Percentiles rank a stretch among this genome's conserved stretches.
Conservation (phyloP, 768 basidiomycete genomes). For the Cyclocybe aegerita region DNA sequence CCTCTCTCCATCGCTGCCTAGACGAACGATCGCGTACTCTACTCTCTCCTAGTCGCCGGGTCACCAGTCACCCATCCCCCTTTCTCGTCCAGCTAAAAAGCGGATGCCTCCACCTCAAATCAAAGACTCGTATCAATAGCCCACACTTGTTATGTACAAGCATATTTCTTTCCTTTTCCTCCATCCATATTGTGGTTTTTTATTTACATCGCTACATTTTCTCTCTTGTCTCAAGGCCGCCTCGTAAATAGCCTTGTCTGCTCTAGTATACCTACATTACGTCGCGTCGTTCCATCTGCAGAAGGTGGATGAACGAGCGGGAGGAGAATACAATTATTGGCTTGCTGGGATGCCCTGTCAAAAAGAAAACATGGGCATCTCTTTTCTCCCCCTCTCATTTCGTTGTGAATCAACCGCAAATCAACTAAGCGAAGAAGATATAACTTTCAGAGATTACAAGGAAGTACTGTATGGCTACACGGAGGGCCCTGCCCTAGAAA, state of each 20-base stretch:
- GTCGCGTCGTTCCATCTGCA: conserved; percentile 6
- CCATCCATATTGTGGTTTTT: neutral
- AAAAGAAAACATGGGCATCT: conserved; percentile 14
- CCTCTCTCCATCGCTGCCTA: conserved; percentile 46
- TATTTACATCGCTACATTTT: neutral
- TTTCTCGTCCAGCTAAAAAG: neutral
- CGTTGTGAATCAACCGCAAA: neutral
- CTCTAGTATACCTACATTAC: conserved; percentile 11
- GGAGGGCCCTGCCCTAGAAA: no score
- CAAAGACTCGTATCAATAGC: no score
- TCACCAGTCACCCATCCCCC: no score
- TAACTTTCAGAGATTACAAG: no score
- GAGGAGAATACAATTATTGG: conserved; percentile 19
- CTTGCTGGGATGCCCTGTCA: conserved; percentile 16
- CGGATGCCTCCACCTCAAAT: neutral
- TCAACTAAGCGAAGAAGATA: neutral
- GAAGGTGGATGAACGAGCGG: conserved; percentile 12
- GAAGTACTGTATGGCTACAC: no score
- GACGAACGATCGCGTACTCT: neutral
- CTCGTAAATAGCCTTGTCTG: neutral
- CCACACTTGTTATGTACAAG: no score
- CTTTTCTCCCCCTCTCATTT: conserved; percentile 11
- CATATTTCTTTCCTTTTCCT: no score
- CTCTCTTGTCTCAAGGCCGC: neutral
- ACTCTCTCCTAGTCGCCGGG: no score